Evolutionary conservation across 352 stramenopile genomes (phyloP).

Genomic region (Globisporangium nunn): DNA sequence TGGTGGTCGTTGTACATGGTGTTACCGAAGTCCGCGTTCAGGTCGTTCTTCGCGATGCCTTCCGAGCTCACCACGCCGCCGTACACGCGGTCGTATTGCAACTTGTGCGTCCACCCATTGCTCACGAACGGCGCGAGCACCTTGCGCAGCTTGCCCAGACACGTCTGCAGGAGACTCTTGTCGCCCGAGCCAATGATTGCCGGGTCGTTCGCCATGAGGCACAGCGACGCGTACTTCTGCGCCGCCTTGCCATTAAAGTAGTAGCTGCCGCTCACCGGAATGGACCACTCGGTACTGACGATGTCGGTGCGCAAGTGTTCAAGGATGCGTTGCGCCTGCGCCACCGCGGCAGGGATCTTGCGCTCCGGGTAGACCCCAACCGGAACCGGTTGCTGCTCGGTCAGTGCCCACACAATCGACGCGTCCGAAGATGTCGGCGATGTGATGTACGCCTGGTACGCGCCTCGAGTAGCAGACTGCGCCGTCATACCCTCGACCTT

Average conservation of each 20-base stretch:
- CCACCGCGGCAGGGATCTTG: constrained; percentile 18
- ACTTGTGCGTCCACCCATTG: constrained; percentile 58
- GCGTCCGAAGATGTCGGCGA: constrained; percentile 37
- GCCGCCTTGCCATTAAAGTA: constrained; percentile 77
- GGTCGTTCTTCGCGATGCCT: constrained; percentile 44
- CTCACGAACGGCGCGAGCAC: constrained; percentile 46
- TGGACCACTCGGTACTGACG: constrained; percentile 32
- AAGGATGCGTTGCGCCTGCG: constrained; percentile 26
- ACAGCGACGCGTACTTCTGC: constrained; percentile 72
- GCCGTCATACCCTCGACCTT: constrained; percentile 20
- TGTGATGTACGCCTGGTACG: constrained; percentile 24
- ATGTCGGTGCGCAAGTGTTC: constrained; percentile 48
- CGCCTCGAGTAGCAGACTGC: constrained; percentile 45
- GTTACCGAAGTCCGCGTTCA: constrained; percentile 73
- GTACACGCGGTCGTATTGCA: constrained; percentile 58
- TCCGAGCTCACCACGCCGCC: constrained; percentile 59
- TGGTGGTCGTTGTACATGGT: constrained; percentile 76
- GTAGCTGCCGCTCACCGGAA: constrained; percentile 46
- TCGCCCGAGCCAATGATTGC: constrained; percentile 41
- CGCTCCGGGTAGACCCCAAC: constrained; percentile 43
- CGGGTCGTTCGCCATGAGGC: constrained; percentile 60
- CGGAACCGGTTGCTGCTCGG: constrained; percentile 30
- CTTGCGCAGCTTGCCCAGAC: constrained; percentile 52
- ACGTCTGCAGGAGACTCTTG: constrained; percentile 32
- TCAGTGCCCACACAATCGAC: constrained; percentile 39